These are phyloP conservation scores for Sungouiella blattae DNA, from an alignment of 805 yeast species.

Conservation along the genomic window DNA sequence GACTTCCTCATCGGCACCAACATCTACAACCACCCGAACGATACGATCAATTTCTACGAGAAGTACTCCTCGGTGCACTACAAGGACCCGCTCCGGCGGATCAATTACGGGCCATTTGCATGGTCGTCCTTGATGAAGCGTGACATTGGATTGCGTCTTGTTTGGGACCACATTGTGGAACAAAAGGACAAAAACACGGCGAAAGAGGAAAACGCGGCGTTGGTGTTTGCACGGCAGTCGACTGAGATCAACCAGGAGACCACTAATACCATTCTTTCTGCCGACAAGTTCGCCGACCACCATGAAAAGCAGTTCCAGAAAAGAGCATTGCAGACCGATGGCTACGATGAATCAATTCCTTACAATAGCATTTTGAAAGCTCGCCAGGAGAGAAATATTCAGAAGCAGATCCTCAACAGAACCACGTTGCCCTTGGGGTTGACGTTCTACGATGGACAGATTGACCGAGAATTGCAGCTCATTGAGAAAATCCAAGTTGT, in stretches of 20 bases:
- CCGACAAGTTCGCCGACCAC: constrained; percentile 7
- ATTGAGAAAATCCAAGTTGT: constrained; percentile 32
- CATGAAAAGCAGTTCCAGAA: constrained; percentile 27
- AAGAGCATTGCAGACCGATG: constrained; percentile 32
- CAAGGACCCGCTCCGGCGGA: constrained; percentile 26
- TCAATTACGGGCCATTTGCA: constrained; percentile 37
- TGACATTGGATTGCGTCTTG: constrained; percentile 28
- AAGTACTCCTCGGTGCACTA: constrained; percentile 27
- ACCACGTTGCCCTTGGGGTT: constrained; percentile 25
- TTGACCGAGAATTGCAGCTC: constrained; percentile 25
- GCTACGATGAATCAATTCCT: constrained; percentile 30
- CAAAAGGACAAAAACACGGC: constrained; percentile 10
- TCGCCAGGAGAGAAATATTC: constrained; percentile 9
- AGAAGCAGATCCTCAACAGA: constrained; percentile 4
- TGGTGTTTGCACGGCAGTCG: constrained; percentile 19
- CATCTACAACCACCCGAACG: constrained; percentile 7
- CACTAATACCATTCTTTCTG: constrained; percentile 17
- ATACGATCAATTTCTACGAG: constrained; percentile 20
- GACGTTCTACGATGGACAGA: constrained; percentile 30
- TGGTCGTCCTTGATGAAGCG: constrained; percentile 36
- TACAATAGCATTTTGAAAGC: constrained; percentile 22
- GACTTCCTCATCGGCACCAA: constrained; percentile 11
- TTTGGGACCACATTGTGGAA: constrained; percentile 30
- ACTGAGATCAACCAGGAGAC: constrained; percentile 22
- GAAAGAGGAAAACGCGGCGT: constrained; percentile 19